These are phyloP conservation scores for Aphanomyces euteiches DNA, from an alignment of 352 stramenopile genomes.

Conservation along the genomic window DNA sequence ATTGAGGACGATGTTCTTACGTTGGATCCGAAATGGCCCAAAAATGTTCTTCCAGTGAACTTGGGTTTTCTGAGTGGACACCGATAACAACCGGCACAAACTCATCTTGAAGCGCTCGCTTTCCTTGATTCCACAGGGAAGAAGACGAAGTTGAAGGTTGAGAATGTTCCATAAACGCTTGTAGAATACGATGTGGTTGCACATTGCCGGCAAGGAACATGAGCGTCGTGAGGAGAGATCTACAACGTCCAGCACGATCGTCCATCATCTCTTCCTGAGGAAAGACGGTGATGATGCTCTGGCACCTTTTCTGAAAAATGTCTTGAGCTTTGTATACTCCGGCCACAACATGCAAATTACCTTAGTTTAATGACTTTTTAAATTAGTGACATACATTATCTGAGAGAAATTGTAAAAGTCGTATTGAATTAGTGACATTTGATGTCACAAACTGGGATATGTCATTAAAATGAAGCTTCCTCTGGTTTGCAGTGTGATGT, in stretches of 20 bases:
- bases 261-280: neutral
- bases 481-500: too few relatives aligned
- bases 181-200: neutral
- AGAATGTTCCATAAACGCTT: conserved; percentile 14
- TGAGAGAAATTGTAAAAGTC: too few relatives aligned
- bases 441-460: too few relatives aligned
- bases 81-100: conserved; percentile 15
- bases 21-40: conserved; percentile 20
- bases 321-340: too few relatives aligned
- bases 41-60: conserved; percentile 7
- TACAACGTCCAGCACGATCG: neutral
- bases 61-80: neutral
- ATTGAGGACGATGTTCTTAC: conserved; percentile 18
- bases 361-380: too few relatives aligned
- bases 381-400: too few relatives aligned
- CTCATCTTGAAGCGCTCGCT: conserved; percentile 11
- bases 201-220: neutral
- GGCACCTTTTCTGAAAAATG: too few relatives aligned
- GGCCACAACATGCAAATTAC: too few relatives aligned
- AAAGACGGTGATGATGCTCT: neutral
- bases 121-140: conserved; percentile 1
- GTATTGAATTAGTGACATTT: too few relatives aligned
- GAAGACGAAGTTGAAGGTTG: too few relatives aligned
- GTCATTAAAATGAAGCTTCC: too few relatives aligned
- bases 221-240: neutral